Conservation (phyloP, 495 filamentous ascomycete genomes). For the Tuber aestivum region DNA sequence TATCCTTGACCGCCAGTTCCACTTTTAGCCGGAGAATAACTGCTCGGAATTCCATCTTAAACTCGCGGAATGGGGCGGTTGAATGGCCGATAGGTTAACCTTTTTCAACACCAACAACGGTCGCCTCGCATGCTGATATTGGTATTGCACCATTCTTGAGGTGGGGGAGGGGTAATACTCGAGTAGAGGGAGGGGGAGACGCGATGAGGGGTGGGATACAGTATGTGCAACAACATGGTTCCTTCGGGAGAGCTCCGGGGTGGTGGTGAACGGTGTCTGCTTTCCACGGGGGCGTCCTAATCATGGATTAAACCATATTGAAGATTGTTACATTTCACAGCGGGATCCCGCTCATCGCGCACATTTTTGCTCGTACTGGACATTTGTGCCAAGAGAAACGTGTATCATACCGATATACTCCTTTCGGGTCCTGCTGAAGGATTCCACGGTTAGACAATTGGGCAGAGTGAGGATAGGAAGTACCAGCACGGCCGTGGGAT, state of each 20-base stretch:
- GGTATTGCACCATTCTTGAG: background rate
- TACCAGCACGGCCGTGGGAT: background rate
- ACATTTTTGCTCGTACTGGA: background rate
- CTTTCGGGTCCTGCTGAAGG: background rate
- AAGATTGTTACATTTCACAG: background rate
- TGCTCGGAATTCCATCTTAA: background rate
- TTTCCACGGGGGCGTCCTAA: background rate
- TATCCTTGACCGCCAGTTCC: slow-evolving; percentile 3
- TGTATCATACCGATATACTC: background rate
- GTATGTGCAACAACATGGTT: background rate
- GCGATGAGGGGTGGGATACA: background rate
- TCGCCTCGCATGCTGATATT: background rate
- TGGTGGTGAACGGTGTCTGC: background rate
- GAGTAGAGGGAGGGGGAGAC: background rate
- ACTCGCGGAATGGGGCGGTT: background rate
- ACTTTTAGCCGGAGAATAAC: background rate
- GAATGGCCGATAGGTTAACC: background rate
- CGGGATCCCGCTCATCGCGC: background rate
- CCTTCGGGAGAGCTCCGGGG: background rate
- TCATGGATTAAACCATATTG: background rate
- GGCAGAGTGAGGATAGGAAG: background rate
- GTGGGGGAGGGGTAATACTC: slow-evolving; percentile 1
- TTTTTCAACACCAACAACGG: background rate
- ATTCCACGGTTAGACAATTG: background rate
- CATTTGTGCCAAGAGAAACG: background rate